These are phyloP conservation scores for Corylus heterophylla DNA, from an alignment of 306 rosid species.

Conservation along the genomic window DNA sequence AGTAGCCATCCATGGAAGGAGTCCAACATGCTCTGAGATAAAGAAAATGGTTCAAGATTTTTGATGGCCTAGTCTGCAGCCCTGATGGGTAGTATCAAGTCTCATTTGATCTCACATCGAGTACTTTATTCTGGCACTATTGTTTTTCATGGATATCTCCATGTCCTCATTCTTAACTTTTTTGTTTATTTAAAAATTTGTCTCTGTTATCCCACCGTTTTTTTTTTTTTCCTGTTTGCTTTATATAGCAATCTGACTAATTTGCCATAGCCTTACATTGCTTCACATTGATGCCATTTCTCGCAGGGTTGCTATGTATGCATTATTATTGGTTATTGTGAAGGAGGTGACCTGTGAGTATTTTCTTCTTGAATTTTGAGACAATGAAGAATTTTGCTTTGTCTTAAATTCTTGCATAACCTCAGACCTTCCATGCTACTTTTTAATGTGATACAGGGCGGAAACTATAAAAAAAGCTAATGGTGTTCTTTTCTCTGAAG, in stretches of 20 bases:
- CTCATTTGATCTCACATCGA: not conserved
- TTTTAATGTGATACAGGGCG: slow-evolving; percentile 68
- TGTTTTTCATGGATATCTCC: not conserved
- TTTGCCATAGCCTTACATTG: slow-evolving; percentile 24
- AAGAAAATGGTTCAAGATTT: slow-evolving; percentile 7
- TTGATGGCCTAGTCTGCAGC: slow-evolving; percentile 7
- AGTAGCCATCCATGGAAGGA: not conserved
- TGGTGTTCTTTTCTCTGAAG: slow-evolving; percentile 75
- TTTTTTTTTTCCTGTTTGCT: slow-evolving; percentile 20
- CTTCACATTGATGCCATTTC: slow-evolving; percentile 30
- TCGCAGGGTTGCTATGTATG: slow-evolving; percentile 98
- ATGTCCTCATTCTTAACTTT: not conserved
- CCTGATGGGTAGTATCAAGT: slow-evolving; percentile 6
- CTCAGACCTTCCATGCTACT: slow-evolving; percentile 20
- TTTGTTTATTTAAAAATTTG: slow-evolving; percentile 9
- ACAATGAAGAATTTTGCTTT: slow-evolving; percentile 11
- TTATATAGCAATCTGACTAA: slow-evolving; percentile 11
- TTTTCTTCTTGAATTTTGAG: slow-evolving; percentile 18
- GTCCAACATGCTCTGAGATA: slow-evolving; percentile 4
- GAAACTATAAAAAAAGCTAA: slow-evolving; percentile 85
- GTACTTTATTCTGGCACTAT: not conserved
- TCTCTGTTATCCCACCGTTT: slow-evolving; percentile 13
- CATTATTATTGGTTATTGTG: slow-evolving; percentile 91
- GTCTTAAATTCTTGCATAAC: slow-evolving; percentile 28
- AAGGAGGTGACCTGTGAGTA: slow-evolving; percentile 95